Percentiles rank a stretch among this genome's conserved stretches.
phyloP scores from a whole-genome alignment of 805 yeast species.

The Ogataea salicorniae region DNA sequence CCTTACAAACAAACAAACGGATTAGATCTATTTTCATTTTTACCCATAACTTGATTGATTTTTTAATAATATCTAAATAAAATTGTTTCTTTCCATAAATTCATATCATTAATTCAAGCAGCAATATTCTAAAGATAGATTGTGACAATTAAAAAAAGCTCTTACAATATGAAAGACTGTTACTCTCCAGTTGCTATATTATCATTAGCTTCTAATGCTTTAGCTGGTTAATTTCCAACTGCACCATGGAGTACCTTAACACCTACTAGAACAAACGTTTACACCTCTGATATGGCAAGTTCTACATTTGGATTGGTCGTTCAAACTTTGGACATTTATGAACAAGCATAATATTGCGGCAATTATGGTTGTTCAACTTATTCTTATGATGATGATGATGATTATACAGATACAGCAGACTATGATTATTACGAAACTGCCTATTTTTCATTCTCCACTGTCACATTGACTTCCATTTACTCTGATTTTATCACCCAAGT shows the following conservation, averaged over 20 bases:
- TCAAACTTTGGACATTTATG: not conserved
- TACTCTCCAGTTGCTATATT: not conserved
- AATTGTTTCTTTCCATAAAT: too few relatives aligned
- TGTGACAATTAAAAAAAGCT: too few relatives aligned
- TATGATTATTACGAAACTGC: not conserved
- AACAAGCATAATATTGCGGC: not conserved
- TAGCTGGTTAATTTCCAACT: not conserved
- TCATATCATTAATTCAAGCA: too few relatives aligned
- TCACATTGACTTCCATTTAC: slow-evolving; percentile 32
- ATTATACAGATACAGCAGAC: not conserved
- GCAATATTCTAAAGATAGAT: too few relatives aligned
- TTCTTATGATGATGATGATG: too few relatives aligned
- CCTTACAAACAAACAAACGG: too few relatives aligned
- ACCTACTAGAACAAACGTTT: not conserved
- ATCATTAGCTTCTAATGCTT: not conserved
- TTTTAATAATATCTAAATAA: too few relatives aligned
- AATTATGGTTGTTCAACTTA: not conserved
- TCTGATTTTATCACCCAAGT: slow-evolving; percentile 16
- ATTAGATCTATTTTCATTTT: too few relatives aligned
- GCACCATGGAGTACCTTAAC: not conserved
- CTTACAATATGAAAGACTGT: not conserved
- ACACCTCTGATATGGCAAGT: not conserved
- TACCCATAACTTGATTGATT: too few relatives aligned
- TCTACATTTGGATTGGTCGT: not conserved
- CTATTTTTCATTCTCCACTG: slow-evolving; percentile 2